Percentiles rank a stretch among this genome's conserved stretches.
These are phyloP conservation scores for Penicillium samsonianum DNA, from an alignment of 495 filamentous ascomycete species.

Conservation along the genomic window DNA sequence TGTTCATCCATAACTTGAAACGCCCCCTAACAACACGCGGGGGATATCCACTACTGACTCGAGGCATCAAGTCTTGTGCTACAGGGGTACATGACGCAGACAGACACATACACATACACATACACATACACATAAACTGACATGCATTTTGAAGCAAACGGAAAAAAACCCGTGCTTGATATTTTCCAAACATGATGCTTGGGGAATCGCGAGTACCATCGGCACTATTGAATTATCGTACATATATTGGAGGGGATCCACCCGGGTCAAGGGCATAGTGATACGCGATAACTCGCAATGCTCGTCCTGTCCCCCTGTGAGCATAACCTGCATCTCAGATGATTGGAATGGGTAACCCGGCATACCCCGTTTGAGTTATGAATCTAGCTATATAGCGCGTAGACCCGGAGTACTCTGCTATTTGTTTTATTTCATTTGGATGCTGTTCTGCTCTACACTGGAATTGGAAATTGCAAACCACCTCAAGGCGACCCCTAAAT, in stretches of 20 bases:
- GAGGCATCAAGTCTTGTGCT: neutral
- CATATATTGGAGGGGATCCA: neutral
- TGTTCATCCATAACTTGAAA: constrained; percentile 25
- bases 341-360: constrained; percentile 27
- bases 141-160: neutral
- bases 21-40: constrained; percentile 19
- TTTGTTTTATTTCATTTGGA: neutral
- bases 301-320: neutral
- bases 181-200: neutral
- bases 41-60: neutral
- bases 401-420: constrained; percentile 4
- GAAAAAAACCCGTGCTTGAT: neutral
- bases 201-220: neutral
- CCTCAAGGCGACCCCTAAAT: neutral
- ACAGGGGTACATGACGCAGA: neutral
- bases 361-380: constrained; percentile 22
- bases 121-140: too few species aligned
- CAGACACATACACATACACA: too few species aligned
- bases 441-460: neutral
- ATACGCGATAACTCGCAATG: constrained; percentile 3
- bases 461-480: neutral
- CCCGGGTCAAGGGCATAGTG: constrained; percentile 5
- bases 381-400: constrained; percentile 22
- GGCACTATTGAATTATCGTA: neutral
- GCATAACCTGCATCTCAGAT: constrained; percentile 10